Percentiles rank a stretch among this genome's conserved stretches.
Evolutionary conservation across 140 eudicot species (phyloP).

Genomic region (Ambrosia hybrid): DNA sequence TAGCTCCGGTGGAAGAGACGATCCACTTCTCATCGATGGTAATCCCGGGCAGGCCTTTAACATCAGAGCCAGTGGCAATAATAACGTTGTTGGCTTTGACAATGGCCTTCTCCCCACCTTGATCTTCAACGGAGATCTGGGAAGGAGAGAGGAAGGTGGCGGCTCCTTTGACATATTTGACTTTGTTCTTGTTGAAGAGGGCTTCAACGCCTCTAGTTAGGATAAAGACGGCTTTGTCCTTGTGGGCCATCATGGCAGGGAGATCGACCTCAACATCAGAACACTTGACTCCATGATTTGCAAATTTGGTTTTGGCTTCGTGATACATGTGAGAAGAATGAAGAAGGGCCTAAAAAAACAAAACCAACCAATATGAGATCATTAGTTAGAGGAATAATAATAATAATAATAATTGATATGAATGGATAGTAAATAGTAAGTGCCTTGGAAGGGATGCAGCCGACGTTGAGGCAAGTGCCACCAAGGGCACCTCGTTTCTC

Average conservation of each 20-base stretch:
- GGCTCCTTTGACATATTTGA: slow-evolving; percentile 8
- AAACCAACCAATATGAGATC: too few relatives aligned
- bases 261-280: slow-evolving; percentile 1
- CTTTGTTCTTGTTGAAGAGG: slow-evolving; percentile 18
- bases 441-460: slow-evolving; percentile 10
- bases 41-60: slow-evolving; percentile 17
- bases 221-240: neutral
- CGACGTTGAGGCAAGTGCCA: slow-evolving; percentile 22
- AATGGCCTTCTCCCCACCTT: neutral
- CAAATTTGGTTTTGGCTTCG: slow-evolving; percentile 7
- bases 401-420: too few relatives aligned
- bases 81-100: slow-evolving; percentile 10
- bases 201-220: slow-evolving; percentile 13
- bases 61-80: slow-evolving; percentile 14
- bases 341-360: slow-evolving; percentile 2
- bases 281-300: slow-evolving; percentile 9
- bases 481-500: slow-evolving; percentile 15
- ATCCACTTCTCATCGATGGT: slow-evolving; percentile 14
- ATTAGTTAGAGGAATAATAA: too few relatives aligned
- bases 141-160: slow-evolving; percentile 2
- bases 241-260: slow-evolving; percentile 14
- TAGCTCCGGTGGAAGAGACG: slow-evolving; percentile 8
- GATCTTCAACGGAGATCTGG: neutral
- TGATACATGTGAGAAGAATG: slow-evolving; percentile 20
- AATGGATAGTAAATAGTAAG: too few relatives aligned